phyloP scores from a whole-genome alignment of 129 eudicot genomes.

The Saussurea involucrata region DNA sequence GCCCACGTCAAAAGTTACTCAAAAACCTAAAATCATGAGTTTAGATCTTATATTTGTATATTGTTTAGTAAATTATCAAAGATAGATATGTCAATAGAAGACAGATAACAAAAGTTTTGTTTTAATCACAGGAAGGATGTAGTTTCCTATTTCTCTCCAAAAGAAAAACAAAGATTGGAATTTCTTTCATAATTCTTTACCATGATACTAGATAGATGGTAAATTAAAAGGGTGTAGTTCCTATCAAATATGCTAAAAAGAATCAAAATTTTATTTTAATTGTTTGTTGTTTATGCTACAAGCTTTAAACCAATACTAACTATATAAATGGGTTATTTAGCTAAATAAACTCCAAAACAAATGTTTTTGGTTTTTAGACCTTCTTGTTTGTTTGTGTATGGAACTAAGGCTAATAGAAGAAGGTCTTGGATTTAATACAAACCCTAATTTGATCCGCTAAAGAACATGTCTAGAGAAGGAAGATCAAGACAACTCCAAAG shows the following conservation, averaged over 20 bases:
- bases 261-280: background rate
- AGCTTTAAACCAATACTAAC: background rate
- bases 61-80: background rate
- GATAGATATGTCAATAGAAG: background rate
- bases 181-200: background rate
- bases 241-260: background rate
- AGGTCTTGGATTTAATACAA: background rate
- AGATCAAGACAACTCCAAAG: conserved; percentile 51
- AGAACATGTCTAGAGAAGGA: conserved; percentile 32
- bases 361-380: background rate
- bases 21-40: background rate
- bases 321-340: background rate
- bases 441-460: conserved; percentile 28
- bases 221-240: background rate
- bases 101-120: background rate
- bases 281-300: too few relatives aligned
- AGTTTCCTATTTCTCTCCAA: background rate
- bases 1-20: background rate
- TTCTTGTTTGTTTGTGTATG: too few relatives aligned
- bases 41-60: background rate
- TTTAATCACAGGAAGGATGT: background rate
- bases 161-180: background rate
- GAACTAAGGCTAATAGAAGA: too few relatives aligned
- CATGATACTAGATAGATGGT: background rate
- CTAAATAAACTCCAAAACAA: background rate